Base-by-base conservation (phyloP, 805 yeast genomes). In the Ogataea pilisensis region DNA sequence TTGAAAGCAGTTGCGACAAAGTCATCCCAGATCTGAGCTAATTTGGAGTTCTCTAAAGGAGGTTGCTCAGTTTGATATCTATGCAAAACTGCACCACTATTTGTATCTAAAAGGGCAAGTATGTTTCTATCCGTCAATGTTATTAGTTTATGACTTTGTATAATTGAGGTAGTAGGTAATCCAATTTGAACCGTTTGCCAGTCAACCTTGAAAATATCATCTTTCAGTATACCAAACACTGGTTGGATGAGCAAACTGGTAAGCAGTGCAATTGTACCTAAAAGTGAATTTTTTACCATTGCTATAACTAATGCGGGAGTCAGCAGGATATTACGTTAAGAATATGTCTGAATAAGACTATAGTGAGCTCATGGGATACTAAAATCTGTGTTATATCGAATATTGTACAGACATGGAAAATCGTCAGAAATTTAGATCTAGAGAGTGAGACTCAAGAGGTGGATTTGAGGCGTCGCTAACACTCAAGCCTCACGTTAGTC, bases 151-250 rank as follows among this genome's bases (percentile, higher is more conserved):
- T 51, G 48, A 16, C 50, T 41, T 25, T 34, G 36, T 36, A 48
- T 31, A 19, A 53, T 24, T 8, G 56, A 37, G 2, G 29, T 19
- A 5, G 40, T 34, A 50, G 72, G 62, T 6, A 54, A 49, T 1
- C 82, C 82, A 22, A 74, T 57, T 37, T 68, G 70, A 24, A 63
- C 64, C 8, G 68, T 55, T 34, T 76, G 71, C 82, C 82, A 79
- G 49, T 80, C 86, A 26, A 64, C 64, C 14, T 59, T 58, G 53
- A 72, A 76, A 0, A 81, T 79, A 44, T 78, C 81, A 39, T 78
- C 82, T 20, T 68, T 60, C 6, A 53, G 44, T 14, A 53, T 43
- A 29, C 51, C 46, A 19, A 35, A 28, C 20, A 34, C 45, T 12
- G 41, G 43, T 16, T 35, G 29, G 8, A 41, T 21, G 24, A 50